These are phyloP conservation scores for Penstemon newberryi DNA, from an alignment of 257 asterid species.

Conservation along the genomic window DNA sequence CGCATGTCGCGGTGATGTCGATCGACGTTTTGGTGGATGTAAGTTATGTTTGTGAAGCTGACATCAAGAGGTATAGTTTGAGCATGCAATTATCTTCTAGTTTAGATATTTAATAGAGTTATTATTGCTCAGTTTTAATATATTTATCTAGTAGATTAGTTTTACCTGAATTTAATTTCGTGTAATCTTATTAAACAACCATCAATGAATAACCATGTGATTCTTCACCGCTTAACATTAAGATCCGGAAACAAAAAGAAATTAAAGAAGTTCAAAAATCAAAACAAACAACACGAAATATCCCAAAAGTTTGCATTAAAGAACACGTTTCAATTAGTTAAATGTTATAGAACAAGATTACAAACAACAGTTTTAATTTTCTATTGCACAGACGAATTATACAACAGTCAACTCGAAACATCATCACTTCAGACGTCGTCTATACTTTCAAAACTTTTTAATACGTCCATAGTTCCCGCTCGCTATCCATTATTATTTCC, in stretches of 20 bases:
- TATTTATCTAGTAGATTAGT: too few relatives aligned
- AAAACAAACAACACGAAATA: neutral
- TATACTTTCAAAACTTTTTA: neutral
- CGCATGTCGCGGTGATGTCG: too few relatives aligned
- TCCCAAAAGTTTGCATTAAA: neutral
- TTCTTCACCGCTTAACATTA: too few relatives aligned
- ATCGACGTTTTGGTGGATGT: too few relatives aligned
- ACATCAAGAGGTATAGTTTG: too few relatives aligned
- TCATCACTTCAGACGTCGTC: neutral
- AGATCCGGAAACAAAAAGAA: neutral
- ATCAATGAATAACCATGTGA: neutral
- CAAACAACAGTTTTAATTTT: slow-evolving; percentile 16
- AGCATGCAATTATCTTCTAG: too few relatives aligned
- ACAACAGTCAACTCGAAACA: neutral
- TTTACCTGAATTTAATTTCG: too few relatives aligned
- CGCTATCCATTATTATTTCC: slow-evolving; percentile 44
- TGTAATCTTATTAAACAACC: too few relatives aligned
- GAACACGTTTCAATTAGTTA: slow-evolving; percentile 15
- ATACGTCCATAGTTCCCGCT: slow-evolving; percentile 7
- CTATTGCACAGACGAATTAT: neutral
- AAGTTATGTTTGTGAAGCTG: too few relatives aligned
- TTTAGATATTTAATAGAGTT: too few relatives aligned
- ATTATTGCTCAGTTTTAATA: too few relatives aligned
- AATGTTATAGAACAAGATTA: slow-evolving; percentile 28
- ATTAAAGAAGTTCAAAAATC: neutral